Conservation (phyloP, 305 asterid species). For the Ilex paraguariensis region DNA sequence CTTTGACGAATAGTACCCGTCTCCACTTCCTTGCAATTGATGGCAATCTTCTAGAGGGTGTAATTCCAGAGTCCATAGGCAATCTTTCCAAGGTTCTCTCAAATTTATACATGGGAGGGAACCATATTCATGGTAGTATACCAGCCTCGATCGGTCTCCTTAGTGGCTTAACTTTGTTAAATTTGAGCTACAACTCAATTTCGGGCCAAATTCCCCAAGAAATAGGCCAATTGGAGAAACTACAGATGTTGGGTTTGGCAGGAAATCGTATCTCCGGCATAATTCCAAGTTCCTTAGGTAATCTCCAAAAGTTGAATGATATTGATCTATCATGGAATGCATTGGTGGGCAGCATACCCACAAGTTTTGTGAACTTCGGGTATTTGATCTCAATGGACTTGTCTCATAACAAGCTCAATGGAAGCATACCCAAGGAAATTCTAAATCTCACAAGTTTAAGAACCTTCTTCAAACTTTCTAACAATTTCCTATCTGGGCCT, state of each 20-base stretch:
- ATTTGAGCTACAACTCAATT: conserved; percentile 26
- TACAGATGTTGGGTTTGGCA: conserved; percentile 31
- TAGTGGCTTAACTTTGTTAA: conserved; percentile 29
- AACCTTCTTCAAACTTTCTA: conserved; percentile 42
- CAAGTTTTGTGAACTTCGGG: conserved; percentile 30
- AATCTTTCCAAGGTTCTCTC: conserved; percentile 42
- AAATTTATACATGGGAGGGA: conserved; percentile 41
- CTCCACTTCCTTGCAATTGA: conserved; percentile 44
- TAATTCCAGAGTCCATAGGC: conserved; percentile 46
- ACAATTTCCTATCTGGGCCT: conserved; percentile 40
- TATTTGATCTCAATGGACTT: conserved; percentile 33
- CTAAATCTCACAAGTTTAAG: conserved; percentile 35
- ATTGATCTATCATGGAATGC: conserved; percentile 46
- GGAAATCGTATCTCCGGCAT: conserved; percentile 36
- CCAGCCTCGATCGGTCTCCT: conserved; percentile 52
- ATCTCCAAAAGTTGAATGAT: conserved; percentile 31
- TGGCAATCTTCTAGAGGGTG: conserved; percentile 41
- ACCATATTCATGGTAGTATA: conserved; percentile 35
- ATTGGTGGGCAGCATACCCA: conserved; percentile 42
- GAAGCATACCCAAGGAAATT: conserved; percentile 40
- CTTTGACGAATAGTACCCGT: conserved; percentile 33
- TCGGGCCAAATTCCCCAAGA: conserved; percentile 55
- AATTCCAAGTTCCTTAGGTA: conserved; percentile 49
- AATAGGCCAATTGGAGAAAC: conserved; percentile 35
- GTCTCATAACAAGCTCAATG: conserved; percentile 43